phyloP scores from a whole-genome alignment of 306 rosid species.

The Prosopis cineraria region DNA sequence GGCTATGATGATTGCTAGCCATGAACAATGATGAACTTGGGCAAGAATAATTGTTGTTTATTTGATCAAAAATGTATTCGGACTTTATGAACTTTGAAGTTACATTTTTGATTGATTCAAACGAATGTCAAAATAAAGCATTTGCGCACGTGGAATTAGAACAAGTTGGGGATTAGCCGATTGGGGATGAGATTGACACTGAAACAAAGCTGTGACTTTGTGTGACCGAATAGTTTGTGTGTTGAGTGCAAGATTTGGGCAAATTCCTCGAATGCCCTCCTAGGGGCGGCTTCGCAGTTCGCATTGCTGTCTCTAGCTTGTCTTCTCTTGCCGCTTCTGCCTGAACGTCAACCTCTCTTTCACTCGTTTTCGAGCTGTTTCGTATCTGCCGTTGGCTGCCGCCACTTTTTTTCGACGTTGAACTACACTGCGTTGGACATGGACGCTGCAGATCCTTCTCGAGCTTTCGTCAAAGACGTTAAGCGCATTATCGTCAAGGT shows the following conservation, averaged over 20 bases:
- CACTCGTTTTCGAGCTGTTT: background rate
- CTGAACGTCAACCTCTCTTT: background rate
- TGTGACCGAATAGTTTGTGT: background rate
- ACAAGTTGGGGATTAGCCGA: background rate
- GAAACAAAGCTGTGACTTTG: background rate
- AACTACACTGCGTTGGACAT: background rate
- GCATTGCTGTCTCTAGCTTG: background rate
- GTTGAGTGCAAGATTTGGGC: background rate
- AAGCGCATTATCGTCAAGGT: conserved; percentile 30
- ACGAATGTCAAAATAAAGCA: background rate
- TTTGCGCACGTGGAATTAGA: background rate
- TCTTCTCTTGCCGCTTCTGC: background rate
- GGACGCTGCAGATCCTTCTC: conserved; percentile 19
- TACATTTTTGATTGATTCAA: background rate
- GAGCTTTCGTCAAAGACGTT: conserved; percentile 29
- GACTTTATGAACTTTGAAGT: background rate
- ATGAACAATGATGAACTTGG: background rate
- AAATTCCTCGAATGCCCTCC: background rate
- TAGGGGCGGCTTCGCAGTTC: background rate
- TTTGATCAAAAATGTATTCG: background rate
- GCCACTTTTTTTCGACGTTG: background rate
- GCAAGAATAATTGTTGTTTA: background rate
- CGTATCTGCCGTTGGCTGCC: background rate
- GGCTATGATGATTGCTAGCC: background rate
- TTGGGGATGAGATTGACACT: background rate